A percentile compares a stretch with the other conserved stretches of the same genome.
Evolutionary conservation across 768 basidiomycete genomes (phyloP).

Genomic region (Macrocybe gigantea): DNA sequence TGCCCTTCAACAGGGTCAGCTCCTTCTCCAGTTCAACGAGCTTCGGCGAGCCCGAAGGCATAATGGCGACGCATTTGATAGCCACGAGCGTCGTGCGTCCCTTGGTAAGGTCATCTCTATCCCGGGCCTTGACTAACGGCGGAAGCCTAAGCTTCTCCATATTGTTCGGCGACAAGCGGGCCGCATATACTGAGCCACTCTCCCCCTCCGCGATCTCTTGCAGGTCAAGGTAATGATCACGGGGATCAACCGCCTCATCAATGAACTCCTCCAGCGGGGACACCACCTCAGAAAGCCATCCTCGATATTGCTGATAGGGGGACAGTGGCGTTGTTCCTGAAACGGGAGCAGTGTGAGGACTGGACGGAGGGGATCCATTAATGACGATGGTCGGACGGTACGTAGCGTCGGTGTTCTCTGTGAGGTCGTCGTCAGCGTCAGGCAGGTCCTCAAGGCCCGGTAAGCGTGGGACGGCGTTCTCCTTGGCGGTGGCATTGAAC

Average conservation of each 20-base stretch:
- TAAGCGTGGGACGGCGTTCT: slow-evolving; percentile 3
- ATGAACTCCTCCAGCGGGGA: slow-evolving; percentile 59
- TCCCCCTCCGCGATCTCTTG: slow-evolving; percentile 83
- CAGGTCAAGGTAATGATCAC: slow-evolving; percentile 57
- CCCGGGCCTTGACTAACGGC: slow-evolving; percentile 29
- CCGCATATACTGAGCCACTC: slow-evolving; percentile 62
- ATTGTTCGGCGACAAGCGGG: slow-evolving; percentile 26
- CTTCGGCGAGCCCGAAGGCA: slow-evolving; percentile 55
- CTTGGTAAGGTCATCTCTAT: slow-evolving; percentile 27
- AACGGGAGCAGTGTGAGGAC: slow-evolving; percentile 10
- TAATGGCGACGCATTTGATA: slow-evolving; percentile 66
- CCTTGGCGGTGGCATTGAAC: slow-evolving; percentile 27
- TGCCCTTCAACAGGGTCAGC: slow-evolving; percentile 47
- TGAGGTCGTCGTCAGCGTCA: slow-evolving; percentile 10
- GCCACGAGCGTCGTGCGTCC: slow-evolving; percentile 49
- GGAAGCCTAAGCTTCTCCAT: slow-evolving; percentile 34
- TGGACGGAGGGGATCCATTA: slow-evolving; percentile 11
- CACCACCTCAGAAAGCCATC: slow-evolving; percentile 59
- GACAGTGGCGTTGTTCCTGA: slow-evolving; percentile 31
- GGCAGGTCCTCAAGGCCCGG: slow-evolving; percentile 14
- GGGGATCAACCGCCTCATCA: slow-evolving; percentile 55
- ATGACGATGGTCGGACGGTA: slow-evolving; percentile 27
- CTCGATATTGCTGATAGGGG: slow-evolving; percentile 47
- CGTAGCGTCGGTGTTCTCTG: slow-evolving; percentile 17
- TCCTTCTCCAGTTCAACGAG: slow-evolving; percentile 59